Conservation (phyloP, 352 stramenopile species). For the Phytophthora pluvialis region DNA sequence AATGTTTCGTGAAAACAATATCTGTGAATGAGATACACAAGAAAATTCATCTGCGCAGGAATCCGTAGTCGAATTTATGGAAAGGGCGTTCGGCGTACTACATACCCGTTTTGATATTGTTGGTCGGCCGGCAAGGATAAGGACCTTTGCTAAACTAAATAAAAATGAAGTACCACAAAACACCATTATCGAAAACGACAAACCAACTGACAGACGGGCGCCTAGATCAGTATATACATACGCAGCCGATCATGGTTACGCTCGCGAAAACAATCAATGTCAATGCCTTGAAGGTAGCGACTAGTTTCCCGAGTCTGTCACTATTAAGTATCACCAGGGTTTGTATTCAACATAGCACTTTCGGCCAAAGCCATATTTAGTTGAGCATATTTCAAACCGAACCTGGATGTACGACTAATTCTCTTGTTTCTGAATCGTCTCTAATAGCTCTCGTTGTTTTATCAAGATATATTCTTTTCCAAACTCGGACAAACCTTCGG, state of each 20-base stretch:
- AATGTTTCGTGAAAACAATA: constrained; percentile 5
- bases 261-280: too few relatives aligned
- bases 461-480: not conserved
- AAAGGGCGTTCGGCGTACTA: constrained; percentile 2
- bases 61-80: not conserved
- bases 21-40: not conserved
- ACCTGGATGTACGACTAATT: not conserved
- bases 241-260: too few relatives aligned
- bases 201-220: too few relatives aligned
- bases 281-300: too few relatives aligned
- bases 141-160: not conserved
- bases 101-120: constrained; percentile 12
- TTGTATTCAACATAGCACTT: not conserved
- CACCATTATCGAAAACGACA: too few relatives aligned
- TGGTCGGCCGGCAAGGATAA: not conserved
- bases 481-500: not conserved
- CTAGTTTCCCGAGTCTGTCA: not conserved
- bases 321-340: not conserved
- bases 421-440: not conserved
- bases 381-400: not conserved
- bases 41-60: not conserved
- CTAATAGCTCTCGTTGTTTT: not conserved
- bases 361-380: not conserved
- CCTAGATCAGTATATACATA: too few relatives aligned
- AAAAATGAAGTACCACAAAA: too few relatives aligned